phyloP scores from a whole-genome alignment of 257 asterid species.

The Fraxinus pennsylvanica region DNA sequence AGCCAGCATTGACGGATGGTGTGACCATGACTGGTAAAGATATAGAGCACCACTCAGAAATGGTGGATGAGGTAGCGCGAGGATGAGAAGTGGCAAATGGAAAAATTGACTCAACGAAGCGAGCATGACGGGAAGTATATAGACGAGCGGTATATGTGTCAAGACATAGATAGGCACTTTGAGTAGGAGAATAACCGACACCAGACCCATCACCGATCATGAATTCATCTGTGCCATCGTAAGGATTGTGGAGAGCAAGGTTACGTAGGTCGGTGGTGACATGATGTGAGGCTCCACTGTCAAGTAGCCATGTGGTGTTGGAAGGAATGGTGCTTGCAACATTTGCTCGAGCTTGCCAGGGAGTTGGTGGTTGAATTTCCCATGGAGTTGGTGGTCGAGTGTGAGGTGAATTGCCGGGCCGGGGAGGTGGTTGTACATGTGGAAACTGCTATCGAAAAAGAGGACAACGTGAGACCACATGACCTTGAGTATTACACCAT shows the following conservation, averaged over 20 bases:
- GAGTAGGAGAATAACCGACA: neutral
- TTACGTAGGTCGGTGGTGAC: too few species aligned
- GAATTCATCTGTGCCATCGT: too few species aligned
- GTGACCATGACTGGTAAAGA: neutral
- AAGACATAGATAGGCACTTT: neutral
- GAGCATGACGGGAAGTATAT: neutral
- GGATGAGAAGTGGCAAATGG: neutral
- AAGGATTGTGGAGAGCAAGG: too few species aligned
- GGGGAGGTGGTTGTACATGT: neutral
- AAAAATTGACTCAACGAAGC: neutral
- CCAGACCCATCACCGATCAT: too few species aligned
- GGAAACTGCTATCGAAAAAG: neutral
- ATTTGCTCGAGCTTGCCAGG: neutral
- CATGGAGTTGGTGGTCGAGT: neutral
- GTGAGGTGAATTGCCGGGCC: neutral
- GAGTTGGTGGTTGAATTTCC: neutral
- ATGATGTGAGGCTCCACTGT: too few species aligned
- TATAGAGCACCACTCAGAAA: neutral
- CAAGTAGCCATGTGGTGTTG: neutral
- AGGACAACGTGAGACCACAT: neutral
- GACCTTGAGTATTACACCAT: slow-evolving; percentile 6
- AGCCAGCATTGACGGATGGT: neutral
- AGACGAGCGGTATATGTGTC: neutral
- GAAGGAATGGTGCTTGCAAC: neutral
- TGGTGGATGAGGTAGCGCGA: neutral